Evolutionary conservation across 1,284 basidiomycete species (phyloP).

Genomic region (Xanthoconium separans): DNA sequence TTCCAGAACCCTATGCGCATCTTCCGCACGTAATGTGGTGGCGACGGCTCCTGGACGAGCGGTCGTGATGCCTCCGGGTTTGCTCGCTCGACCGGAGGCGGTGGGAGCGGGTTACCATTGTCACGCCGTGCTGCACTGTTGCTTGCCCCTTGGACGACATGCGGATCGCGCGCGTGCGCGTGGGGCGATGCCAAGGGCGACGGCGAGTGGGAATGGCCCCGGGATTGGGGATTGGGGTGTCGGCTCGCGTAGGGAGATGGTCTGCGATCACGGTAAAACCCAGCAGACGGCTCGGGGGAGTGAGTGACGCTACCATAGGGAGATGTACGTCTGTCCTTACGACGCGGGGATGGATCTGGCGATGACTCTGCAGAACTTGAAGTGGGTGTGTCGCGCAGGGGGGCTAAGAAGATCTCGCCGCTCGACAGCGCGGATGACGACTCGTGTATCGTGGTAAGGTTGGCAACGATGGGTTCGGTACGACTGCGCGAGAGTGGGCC

Average conservation of each 20-base stretch:
- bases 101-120: conserved; percentile 28
- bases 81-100: conserved; percentile 30
- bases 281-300: conserved; percentile 27
- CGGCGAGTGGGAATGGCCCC: conserved; percentile 10
- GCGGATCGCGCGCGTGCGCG: conserved; percentile 11
- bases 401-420: conserved; percentile 26
- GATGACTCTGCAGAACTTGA: conserved; percentile 21
- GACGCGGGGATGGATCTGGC: conserved; percentile 23
- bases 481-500: conserved; percentile 30
- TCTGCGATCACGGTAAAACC: conserved; percentile 21
- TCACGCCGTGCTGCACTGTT: conserved; percentile 13
- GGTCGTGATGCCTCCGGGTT: conserved; percentile 25
- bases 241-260: conserved; percentile 22
- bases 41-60: conserved; percentile 27
- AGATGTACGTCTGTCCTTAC: conserved; percentile 20
- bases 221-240: neutral
- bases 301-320: conserved; percentile 18
- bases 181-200: conserved; percentile 22
- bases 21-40: conserved; percentile 27
- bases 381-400: conserved; percentile 15
- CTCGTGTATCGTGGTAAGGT: conserved; percentile 37
- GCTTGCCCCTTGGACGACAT: neutral
- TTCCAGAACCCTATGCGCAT: conserved; percentile 66
- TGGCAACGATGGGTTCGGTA: conserved; percentile 32
- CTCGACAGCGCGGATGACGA: conserved; percentile 29